Evolutionary conservation across 2,329 filamentous ascomycete species (phyloP).

Genomic region (Penicillium palitans): DNA sequence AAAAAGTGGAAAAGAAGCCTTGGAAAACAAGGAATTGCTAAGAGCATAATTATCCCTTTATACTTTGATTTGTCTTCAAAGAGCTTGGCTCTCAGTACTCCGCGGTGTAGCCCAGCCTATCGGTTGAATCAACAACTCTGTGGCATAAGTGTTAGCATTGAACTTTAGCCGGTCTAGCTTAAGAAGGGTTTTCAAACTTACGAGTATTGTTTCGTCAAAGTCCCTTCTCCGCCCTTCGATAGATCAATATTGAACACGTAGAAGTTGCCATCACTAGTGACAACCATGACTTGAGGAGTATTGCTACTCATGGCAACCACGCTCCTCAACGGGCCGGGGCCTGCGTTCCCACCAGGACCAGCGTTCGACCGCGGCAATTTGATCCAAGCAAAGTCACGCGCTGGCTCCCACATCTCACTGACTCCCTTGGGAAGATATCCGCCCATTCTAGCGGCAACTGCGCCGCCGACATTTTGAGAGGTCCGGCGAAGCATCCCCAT

Average conservation of each 20-base stretch:
- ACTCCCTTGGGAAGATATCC: conserved; percentile 92
- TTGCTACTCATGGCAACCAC: conserved; percentile 98
- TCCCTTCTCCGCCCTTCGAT: conserved; percentile 90
- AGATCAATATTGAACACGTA: conserved; percentile 95
- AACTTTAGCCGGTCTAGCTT: too few species aligned
- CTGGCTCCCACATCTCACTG: conserved; percentile 96
- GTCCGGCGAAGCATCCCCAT: conserved; percentile 91
- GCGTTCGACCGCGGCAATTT: conserved; percentile 71
- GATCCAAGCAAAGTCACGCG: conserved; percentile 93
- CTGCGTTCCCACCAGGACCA: conserved; percentile 38
- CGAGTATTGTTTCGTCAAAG: conserved; percentile 89
- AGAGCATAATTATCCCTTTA: background rate
- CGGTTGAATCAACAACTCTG: conserved; percentile 48
- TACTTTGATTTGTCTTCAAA: background rate
- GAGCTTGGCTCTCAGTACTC: conserved; percentile 33
- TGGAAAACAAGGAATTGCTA: background rate
- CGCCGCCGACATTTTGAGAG: conserved; percentile 88
- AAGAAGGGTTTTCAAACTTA: conserved; percentile 53
- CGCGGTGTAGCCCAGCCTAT: conserved; percentile 40
- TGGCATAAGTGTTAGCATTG: conserved; percentile 16
- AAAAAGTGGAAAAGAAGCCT: background rate
- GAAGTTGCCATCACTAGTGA: conserved; percentile 92
- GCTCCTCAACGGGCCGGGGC: conserved; percentile 67
- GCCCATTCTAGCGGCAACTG: conserved; percentile 83
- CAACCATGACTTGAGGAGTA: conserved; percentile 95